Base-by-base conservation (phyloP, 331 rosid genomes). In the Quercus phellos region DNA sequence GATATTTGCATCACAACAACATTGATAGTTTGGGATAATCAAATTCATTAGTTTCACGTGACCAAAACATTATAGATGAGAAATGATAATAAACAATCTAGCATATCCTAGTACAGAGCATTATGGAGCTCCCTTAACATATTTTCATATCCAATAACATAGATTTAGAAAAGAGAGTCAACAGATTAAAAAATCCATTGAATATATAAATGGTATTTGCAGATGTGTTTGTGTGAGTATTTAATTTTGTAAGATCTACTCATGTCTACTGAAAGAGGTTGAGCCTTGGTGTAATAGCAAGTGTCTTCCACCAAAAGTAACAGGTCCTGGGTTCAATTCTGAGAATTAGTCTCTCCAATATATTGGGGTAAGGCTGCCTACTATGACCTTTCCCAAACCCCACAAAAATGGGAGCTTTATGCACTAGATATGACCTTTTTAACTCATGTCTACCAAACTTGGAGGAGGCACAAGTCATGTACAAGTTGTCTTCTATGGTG, bases 21-120 rank as follows among this genome's bases (percentile, higher is more conserved):
- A 30, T 17, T 66, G 71, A 66, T 18, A 6, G 4, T 34, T n/a
- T 17, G 34, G 34, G 7, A 34, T 66, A 63, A 63, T 60, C 19
- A 63, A 27, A 63, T 16, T 63, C 2, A 27, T 27, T 80, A 70
- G 81, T 74, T 80, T 76, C 78, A 73, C n/a, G 68, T 55, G 75
- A 59, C 79, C 68, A 64, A 29, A 1, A 64, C 26, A 73, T 73
- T 59, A 77, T 46, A 73, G 32, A 84, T 70, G 66, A 11, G 27
- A 73, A 42, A 7, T 8, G n/a, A 73, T 27, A 34, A 61, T 70
- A 64, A 71, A 13, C 17, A 58, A 21, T 58, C 64, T 22, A 55
- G 46, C 30, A 71, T n/a, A 50, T 72, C 61, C 50, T 59, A 67
- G 72, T 21, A 75, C 30, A 17, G 3, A 34, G 12, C 70, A 34